Evolutionary conservation across 1,284 basidiomycete genomes (phyloP).

Genomic region (Neolentinus lepideus): DNA sequence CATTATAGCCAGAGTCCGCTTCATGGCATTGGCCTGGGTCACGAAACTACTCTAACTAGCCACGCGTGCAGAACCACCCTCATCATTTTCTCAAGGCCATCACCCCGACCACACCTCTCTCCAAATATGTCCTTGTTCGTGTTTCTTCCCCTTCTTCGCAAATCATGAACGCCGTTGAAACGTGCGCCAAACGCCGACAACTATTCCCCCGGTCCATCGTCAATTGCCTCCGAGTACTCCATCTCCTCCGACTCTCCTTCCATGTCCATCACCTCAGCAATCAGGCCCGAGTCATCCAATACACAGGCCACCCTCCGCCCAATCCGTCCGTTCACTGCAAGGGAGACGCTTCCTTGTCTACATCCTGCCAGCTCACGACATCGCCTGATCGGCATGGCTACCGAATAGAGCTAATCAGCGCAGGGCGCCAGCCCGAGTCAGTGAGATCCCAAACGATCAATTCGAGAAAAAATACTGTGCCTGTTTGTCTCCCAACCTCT

Average conservation of each 20-base stretch:
- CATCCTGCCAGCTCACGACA: constrained; percentile 48
- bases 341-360: constrained; percentile 40
- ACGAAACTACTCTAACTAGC: background rate
- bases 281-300: constrained; percentile 50
- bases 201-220: background rate
- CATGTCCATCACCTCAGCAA: constrained; percentile 70
- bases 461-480: constrained; percentile 23
- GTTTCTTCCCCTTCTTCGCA: background rate
- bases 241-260: constrained; percentile 53
- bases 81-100: background rate
- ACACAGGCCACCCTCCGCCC: constrained; percentile 72
- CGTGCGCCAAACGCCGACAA: background rate
- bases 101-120: background rate
- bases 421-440: background rate
- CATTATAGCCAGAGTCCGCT: background rate
- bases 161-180: background rate
- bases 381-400: constrained; percentile 46
- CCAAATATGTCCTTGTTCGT: background rate
- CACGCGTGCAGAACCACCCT: background rate
- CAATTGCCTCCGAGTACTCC: constrained; percentile 4
- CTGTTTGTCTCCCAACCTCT: constrained; percentile 46
- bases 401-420: constrained; percentile 35
- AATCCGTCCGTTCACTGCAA: constrained; percentile 67
- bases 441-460: background rate
- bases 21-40: background rate